Evolutionary conservation across 768 basidiomycete species (phyloP).

Genomic region (Russula ochroleuca): DNA sequence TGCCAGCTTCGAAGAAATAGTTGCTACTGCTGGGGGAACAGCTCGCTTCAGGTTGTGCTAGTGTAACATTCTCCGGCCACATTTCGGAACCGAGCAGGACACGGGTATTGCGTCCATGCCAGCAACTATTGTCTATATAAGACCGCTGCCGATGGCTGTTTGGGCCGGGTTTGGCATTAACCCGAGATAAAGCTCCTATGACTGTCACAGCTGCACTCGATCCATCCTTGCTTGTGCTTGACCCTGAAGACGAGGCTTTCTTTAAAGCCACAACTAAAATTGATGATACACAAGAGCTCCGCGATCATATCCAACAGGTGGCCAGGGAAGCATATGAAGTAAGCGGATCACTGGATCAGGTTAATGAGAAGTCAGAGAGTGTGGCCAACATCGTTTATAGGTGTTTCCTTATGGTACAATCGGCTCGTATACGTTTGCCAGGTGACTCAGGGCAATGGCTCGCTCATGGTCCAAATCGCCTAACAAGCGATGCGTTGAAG

Average conservation of each 20-base stretch:
- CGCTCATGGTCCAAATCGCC: background rate
- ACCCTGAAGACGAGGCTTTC: slow-evolving; percentile 6
- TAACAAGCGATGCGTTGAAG: slow-evolving; percentile 18
- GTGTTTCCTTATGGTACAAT: slow-evolving; percentile 35
- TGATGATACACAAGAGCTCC: slow-evolving; percentile 11
- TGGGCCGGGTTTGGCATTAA: too few species aligned
- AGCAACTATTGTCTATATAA: background rate
- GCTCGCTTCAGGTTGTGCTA: background rate
- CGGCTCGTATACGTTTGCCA: slow-evolving; percentile 31
- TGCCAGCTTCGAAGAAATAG: too few species aligned
- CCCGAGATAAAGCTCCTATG: background rate
- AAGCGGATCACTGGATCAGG: background rate
- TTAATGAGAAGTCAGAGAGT: background rate
- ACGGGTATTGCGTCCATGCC: too few species aligned
- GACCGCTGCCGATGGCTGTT: background rate
- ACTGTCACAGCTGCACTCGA: background rate
- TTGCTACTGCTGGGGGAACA: too few species aligned
- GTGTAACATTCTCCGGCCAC: background rate
- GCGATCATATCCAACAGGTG: slow-evolving; percentile 10
- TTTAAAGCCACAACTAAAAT: slow-evolving; percentile 11
- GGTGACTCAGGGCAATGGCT: slow-evolving; percentile 14
- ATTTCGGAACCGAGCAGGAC: background rate
- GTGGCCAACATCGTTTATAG: slow-evolving; percentile 19
- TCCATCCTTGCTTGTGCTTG: slow-evolving; percentile 17
- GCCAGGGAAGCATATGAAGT: slow-evolving; percentile 19